Conservation (phyloP, 2,329 filamentous ascomycete genomes). For the Aspergillus sergii region DNA sequence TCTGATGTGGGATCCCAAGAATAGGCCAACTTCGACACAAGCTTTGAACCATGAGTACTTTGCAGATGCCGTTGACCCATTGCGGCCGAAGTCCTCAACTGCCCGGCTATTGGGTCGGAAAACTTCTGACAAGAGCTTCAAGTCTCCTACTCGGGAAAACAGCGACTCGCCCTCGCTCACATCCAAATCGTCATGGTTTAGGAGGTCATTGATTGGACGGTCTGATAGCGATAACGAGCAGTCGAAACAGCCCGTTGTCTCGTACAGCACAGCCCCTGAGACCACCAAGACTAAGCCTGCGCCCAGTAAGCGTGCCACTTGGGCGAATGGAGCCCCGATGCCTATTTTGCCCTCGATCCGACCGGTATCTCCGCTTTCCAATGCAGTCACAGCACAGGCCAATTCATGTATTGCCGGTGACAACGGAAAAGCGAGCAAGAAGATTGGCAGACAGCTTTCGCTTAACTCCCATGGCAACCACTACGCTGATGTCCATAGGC, state of each 20-base stretch:
- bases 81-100: conserved; percentile 87
- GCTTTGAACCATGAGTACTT: conserved; percentile 97
- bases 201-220: conserved; percentile 86
- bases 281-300: conserved; percentile 58
- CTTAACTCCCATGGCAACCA: conserved; percentile 91
- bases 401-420: conserved; percentile 64
- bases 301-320: conserved; percentile 83
- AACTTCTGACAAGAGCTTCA: conserved; percentile 76
- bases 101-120: conserved; percentile 85
- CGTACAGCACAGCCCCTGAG: conserved; percentile 43
- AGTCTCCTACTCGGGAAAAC: conserved; percentile 64
- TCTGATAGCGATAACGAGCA: conserved; percentile 60
- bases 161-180: conserved; percentile 61
- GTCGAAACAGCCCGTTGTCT: conserved; percentile 46
- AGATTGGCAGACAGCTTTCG: conserved; percentile 92
- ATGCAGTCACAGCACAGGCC: conserved; percentile 87
- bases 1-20: conserved; percentile 97
- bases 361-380: conserved; percentile 94
- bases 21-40: conserved; percentile 85
- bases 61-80: conserved; percentile 83
- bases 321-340: conserved; percentile 89
- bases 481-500: conserved; percentile 84
- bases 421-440: conserved; percentile 72
- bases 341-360: conserved; percentile 92
- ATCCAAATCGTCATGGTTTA: conserved; percentile 93